Evolutionary conservation across 73 alveolate genomes (phyloP), one percentile per base, ranked within the genome.

Genomic region (Stentor coeruleus): DNA sequence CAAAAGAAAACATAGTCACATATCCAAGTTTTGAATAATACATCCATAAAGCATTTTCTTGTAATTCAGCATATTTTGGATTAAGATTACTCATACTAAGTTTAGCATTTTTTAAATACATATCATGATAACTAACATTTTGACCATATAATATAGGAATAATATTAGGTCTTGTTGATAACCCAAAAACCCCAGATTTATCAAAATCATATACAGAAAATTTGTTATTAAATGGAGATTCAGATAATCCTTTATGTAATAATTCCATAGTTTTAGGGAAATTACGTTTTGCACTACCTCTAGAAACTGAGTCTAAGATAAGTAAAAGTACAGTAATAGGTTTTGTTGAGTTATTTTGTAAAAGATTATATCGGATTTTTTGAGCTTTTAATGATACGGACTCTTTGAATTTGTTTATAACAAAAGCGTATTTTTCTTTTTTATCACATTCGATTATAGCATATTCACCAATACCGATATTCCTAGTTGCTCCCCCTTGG

Each of bases 251-350:
- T 49, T 20, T 49, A 11, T 49, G 66, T 11, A 20, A 49, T 49
- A 49, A 20, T 49, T 49, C 66, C 28, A 49, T 11, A 49, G 79
- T 57, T 26, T 20, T 31, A 66, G 79, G 2, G 1, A 66, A 2
- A 20, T 1, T 26, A 28, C 39, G 0, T 1, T 66, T 28, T 14
- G 33, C 20, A 66, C 15, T 20, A 26, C 14, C 26, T 2, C 79
- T 66, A 28, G 79, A 66, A 1, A 66, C 79, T 28, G 79, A 66
- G 39, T 66, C 79, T 28, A 66, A 26, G 15, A 66, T 40, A 20
- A 66, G 11, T 0, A 66, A 20, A 14, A 66, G 33, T 28, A 66
- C 79, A 66, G 36, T 66, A 37, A 66, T 20, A 66, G 79, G 79
- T 31, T 66, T 66, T 66, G n/a, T 66, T 26, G 1, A 37, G n/a